Base-by-base conservation (phyloP, 83 land plant species). In the Isoetes engelmannii region DNA sequence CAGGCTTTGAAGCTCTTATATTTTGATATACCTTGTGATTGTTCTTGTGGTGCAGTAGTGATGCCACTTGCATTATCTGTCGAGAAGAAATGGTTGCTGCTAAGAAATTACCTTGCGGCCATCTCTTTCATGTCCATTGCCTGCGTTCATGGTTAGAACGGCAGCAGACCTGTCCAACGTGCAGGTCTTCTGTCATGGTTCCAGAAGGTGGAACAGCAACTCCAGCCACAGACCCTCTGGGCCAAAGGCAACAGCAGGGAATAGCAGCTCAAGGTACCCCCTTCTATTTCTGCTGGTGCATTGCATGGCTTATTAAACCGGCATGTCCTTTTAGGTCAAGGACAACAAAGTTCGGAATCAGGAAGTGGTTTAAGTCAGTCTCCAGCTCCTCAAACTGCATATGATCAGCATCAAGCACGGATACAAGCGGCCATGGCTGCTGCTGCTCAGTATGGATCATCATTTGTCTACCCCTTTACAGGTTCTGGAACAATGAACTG, bases 71-170 rank as follows among this genome's bases (percentile, higher is more conserved):
- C 72, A 90, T 90, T 55, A 90, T 90, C 20, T 90, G 96, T 58
- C 88, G 96, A 20, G 96, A 90, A 68, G 96, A 90, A 80, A 90
- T 90, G 96, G 74, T 75, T 17, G 77, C 85, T 4, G 96, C 96
- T 15, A 90, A 90, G 64, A 90, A 90, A 61, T 73, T 90, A 55
- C 72, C 81, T 28, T 90, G 96, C 81, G 96, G 96, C 19, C 96
- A 90, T 57, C 80, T 87, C 28, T 90, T 90, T 67, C 96, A 90
- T 79, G 87, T 90, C 5, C 96, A 87, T 62, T 90, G 96, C 69
- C 82, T 90, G 3, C 79, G 96, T 6, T 90, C 96, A 12, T 90
- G 96, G 96, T 73, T 90, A 61, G 96, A 90, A 68, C 55, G 96
- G 51, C 96, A 90, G 66, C 84, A 87, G 54, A 90, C 96, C 42